Evolutionary conservation across 495 filamentous ascomycete species (phyloP).

Genomic region (Parachaetomium inaequale): DNA sequence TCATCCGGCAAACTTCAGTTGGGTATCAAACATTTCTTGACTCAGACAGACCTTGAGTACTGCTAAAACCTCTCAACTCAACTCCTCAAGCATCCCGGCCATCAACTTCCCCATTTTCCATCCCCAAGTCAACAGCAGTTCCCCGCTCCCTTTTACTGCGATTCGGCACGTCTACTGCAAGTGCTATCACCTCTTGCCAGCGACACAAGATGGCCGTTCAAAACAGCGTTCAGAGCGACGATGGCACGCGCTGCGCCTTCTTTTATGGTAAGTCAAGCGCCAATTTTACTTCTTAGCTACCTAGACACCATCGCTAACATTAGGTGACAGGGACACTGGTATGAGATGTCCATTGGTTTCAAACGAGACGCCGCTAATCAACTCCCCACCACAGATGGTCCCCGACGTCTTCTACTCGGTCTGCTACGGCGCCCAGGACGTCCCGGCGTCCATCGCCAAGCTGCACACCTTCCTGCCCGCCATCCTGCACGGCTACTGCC

Average conservation of each 20-base stretch:
- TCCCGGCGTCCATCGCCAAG: conserved; percentile 25
- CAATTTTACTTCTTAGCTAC: not conserved
- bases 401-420: conserved; percentile 78
- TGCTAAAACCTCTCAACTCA: no score
- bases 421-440: conserved; percentile 55
- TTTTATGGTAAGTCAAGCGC: conserved; percentile 56
- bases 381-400: conserved; percentile 58
- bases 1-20: no score
- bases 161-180: not conserved
- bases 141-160: not conserved
- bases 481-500: conserved; percentile 65
- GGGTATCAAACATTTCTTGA: no score
- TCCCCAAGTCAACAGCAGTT: not conserved
- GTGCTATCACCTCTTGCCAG: not conserved
- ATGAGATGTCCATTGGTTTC: not conserved
- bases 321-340: conserved; percentile 38
- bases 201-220: conserved; percentile 8
- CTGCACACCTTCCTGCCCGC: conserved; percentile 67
- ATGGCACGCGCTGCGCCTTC: conserved; percentile 50
- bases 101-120: not conserved
- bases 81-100: no score
- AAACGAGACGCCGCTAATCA: not conserved
- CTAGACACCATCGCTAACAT: not conserved
- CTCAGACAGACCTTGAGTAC: no score
- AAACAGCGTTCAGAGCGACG: conserved; percentile 17